Conservation (phyloP, 306 rosid genomes). For the Vigna radiata region DNA sequence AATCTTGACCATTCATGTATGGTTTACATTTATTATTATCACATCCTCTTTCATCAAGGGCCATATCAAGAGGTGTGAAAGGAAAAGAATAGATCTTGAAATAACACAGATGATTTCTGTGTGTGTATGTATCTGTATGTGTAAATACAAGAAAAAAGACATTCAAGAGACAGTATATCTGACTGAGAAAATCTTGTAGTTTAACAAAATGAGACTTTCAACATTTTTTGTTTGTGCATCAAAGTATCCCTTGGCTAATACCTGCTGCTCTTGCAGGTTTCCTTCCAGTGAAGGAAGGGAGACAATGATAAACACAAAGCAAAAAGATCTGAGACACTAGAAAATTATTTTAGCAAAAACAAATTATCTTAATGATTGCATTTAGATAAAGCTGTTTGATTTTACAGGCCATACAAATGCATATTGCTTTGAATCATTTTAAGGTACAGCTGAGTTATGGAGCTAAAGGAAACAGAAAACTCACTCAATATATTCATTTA, state of each 20-base stretch:
- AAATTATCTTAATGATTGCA: conserved; percentile 39
- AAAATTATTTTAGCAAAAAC: not conserved
- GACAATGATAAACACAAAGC: not conserved
- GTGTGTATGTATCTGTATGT: too few relatives aligned
- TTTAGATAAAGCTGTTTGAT: conserved; percentile 53
- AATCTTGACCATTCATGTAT: too few relatives aligned
- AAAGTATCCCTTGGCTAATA: not conserved
- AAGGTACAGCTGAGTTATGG: conserved; percentile 21
- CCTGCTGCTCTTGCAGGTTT: not conserved
- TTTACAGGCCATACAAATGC: conserved; percentile 54
- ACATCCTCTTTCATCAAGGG: too few relatives aligned
- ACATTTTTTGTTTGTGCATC: not conserved
- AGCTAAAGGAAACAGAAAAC: conserved; percentile 33
- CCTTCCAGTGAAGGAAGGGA: not conserved
- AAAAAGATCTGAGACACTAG: not conserved
- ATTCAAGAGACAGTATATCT: too few relatives aligned
- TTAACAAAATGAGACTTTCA: not conserved
- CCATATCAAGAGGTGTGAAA: too few relatives aligned
- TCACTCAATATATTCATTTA: conserved; percentile 52
- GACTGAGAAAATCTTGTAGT: not conserved
- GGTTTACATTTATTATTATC: not conserved
- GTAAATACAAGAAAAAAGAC: too few relatives aligned
- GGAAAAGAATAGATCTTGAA: too few relatives aligned
- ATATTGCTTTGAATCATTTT: not conserved
- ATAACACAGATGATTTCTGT: too few relatives aligned